Conservation (phyloP, 257 asterid species). For the Plantago elongata region DNA sequence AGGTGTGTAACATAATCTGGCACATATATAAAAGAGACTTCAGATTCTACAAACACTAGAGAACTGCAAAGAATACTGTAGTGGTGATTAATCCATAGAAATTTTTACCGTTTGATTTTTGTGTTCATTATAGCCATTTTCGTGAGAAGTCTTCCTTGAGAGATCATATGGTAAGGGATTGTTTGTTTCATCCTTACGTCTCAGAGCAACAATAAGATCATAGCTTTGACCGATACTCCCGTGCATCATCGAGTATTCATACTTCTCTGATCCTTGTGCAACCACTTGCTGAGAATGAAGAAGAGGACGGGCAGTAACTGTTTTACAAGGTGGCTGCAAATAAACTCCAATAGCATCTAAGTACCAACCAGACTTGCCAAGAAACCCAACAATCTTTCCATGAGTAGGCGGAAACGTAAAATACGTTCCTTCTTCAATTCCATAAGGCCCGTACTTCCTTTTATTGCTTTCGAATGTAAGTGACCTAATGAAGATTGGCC, state of each 20-base stretch:
- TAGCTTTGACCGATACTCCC: constrained; percentile 49
- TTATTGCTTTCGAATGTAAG: constrained; percentile 59
- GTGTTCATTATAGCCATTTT: constrained; percentile 23
- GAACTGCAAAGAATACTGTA: not conserved
- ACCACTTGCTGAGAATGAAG: constrained; percentile 28
- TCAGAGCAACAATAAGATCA: constrained; percentile 60
- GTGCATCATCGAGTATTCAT: constrained; percentile 54
- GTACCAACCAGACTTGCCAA: constrained; percentile 66
- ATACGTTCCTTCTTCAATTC: constrained; percentile 53
- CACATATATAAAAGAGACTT: constrained; percentile 1
- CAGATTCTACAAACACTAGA: not conserved
- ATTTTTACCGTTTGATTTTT: constrained; percentile 33
- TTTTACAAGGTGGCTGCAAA: constrained; percentile 41
- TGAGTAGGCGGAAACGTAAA: constrained; percentile 44
- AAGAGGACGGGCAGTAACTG: constrained; percentile 6
- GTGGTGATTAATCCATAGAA: not conserved
- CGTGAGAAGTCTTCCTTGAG: constrained; percentile 25
- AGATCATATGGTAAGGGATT: constrained; percentile 17
- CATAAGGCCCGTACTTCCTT: constrained; percentile 62
- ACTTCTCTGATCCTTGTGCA: constrained; percentile 24
- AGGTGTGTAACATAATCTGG: too few species aligned
- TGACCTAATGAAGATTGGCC: constrained; percentile 48
- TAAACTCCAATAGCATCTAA: constrained; percentile 67
- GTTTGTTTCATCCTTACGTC: constrained; percentile 32
- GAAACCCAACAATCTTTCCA: constrained; percentile 69